Evolutionary conservation across 2,329 filamentous ascomycete genomes (phyloP).

Genomic region (Trichoderma sp.): DNA sequence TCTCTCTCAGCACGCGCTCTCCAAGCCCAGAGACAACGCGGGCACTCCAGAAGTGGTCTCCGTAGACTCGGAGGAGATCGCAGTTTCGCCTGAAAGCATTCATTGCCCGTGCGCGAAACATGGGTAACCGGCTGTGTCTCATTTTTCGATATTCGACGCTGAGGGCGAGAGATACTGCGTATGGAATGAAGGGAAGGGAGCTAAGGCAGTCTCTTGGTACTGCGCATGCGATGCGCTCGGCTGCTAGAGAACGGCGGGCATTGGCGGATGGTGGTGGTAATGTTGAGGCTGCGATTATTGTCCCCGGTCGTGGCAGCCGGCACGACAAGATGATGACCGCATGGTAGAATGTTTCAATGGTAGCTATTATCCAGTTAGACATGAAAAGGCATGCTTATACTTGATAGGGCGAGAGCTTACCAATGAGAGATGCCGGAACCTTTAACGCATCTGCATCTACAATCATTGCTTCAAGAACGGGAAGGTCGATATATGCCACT

Average conservation of each 20-base stretch:
- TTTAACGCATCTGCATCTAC: slow-evolving; percentile 55
- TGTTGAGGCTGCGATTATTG: slow-evolving; percentile 43
- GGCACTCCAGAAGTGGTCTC: slow-evolving; percentile 61
- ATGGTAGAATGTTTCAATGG: slow-evolving; percentile 65
- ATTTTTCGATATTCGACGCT: slow-evolving; percentile 66
- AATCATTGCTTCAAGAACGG: slow-evolving; percentile 60
- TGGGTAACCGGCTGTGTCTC: slow-evolving; percentile 60
- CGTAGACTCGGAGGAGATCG: slow-evolving; percentile 53
- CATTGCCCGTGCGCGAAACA: slow-evolving; percentile 59
- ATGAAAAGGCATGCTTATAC: neutral
- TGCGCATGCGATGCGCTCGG: slow-evolving; percentile 59
- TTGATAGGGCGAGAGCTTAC: slow-evolving; percentile 37
- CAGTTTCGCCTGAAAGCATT: slow-evolving; percentile 57
- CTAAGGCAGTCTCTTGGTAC: slow-evolving; percentile 54
- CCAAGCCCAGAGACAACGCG: slow-evolving; percentile 57
- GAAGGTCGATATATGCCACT: slow-evolving; percentile 53
- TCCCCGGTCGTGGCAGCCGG: slow-evolving; percentile 50
- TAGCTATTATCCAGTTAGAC: slow-evolving; percentile 43
- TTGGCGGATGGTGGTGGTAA: slow-evolving; percentile 54
- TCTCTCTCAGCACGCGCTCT: slow-evolving; percentile 56
- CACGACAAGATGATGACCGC: slow-evolving; percentile 65
- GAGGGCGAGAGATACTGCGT: slow-evolving; percentile 61
- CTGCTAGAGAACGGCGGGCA: slow-evolving; percentile 58
- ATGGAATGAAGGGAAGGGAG: slow-evolving; percentile 61
- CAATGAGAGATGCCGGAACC: slow-evolving; percentile 51